Conservation (phyloP, 1,284 basidiomycete species). For the Heterobasidion irregulare region DNA sequence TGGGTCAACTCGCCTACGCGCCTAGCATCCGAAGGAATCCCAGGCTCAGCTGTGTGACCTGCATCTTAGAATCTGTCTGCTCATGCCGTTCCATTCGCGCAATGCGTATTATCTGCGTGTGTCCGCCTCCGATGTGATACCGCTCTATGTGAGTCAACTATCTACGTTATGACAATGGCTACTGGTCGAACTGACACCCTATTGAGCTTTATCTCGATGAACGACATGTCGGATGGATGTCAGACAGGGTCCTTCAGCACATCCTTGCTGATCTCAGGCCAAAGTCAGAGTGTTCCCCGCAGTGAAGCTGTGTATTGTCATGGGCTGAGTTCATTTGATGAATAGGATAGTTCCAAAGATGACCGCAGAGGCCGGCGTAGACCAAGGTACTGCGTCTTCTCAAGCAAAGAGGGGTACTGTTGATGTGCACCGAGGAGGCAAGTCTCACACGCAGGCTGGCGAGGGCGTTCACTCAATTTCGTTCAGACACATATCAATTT, state of each 20-base stretch:
- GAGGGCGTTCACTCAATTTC: slow-evolving; percentile 3
- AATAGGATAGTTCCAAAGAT: slow-evolving; percentile 60
- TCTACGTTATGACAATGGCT: not conserved
- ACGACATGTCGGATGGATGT: slow-evolving; percentile 75
- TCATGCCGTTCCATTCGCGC: slow-evolving; percentile 45
- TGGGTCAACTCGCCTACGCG: too few relatives aligned
- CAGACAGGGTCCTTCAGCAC: slow-evolving; percentile 58
- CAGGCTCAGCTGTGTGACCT: too few relatives aligned
- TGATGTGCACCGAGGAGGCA: slow-evolving; percentile 71
- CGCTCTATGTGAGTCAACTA: slow-evolving; percentile 51
- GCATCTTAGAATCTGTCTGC: too few relatives aligned
- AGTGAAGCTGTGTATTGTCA: not conserved
- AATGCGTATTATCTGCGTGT: slow-evolving; percentile 68
- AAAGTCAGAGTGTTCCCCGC: slow-evolving; percentile 33
- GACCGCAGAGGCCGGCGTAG: slow-evolving; percentile 41
- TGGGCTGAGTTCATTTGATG: not conserved
- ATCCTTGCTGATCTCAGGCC: slow-evolving; percentile 66
- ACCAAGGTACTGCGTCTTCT: slow-evolving; percentile 28
- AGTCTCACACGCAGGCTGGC: slow-evolving; percentile 8
- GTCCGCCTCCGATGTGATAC: slow-evolving; percentile 51
- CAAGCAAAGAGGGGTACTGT: slow-evolving; percentile 51
- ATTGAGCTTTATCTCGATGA: slow-evolving; percentile 68
- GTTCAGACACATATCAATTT: slow-evolving; percentile 67
- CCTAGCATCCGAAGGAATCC: too few relatives aligned
- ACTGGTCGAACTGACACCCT: not conserved